Evolutionary conservation across 2,329 filamentous ascomycete genomes (phyloP), one percentile per base, ranked within the genome.

Genomic region (Aspergillus latus): DNA sequence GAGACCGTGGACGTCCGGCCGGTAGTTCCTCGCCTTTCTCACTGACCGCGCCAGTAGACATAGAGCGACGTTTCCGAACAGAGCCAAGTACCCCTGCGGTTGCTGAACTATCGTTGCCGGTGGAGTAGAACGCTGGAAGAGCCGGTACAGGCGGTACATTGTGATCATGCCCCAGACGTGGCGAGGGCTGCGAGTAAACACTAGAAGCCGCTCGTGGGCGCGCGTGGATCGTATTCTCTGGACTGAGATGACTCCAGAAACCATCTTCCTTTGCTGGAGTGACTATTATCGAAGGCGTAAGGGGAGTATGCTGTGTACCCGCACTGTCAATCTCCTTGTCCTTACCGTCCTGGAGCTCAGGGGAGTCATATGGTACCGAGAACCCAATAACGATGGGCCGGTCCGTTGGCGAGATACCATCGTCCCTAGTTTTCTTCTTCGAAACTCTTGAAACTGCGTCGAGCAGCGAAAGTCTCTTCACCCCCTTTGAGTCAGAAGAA

Each of bases 351-450:
- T 58, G 50, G 26, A 63, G 51, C n/a, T 62, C 54, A 30, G 59
- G 57, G 5, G 71, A 64, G 47, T 74, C 59, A 44, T 64, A 65
- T 30, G 77, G 73, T 15, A 80, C 67, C 4, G 70, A 72, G 8
- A 78, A 68, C 9, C 78, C 78, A 52, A 80, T 80, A 57, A 77
- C 69, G n/a, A 80, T 75, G 9, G 76, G 72, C 11, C 76, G 66
- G 57, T 78, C 76, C 1, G 74, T 76, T 2, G 77, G 76, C 3
- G 78, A 80, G 5, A 78, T 59, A 21, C 50, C 50, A 5, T 70
- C 73, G 40, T 71, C 56, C 11, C 65, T 66, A 7, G 53, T 60
- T n/a, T 61, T 66, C 54, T 70, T 70, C 21, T 52, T 64, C 16
- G 60, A 63, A 29, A 53, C 57, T 11, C 16, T 45, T 2, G 49